These are phyloP conservation scores for Patellifolia procumbens DNA, from an alignment of 179 eudicot species.

Conservation along the genomic window DNA sequence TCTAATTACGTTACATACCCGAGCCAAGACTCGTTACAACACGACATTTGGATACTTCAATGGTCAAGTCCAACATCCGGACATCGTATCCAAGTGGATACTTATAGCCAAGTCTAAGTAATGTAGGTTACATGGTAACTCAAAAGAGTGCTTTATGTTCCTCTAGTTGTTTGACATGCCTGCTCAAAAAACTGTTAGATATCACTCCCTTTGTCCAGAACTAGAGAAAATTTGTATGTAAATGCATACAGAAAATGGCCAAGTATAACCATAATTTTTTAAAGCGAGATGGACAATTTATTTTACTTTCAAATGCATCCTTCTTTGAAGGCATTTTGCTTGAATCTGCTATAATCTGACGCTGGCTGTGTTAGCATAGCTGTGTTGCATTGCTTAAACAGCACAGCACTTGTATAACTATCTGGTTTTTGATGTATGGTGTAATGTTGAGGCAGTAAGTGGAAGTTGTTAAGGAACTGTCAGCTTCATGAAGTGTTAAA, in stretches of 20 bases:
- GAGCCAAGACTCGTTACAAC: no score
- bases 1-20: no score
- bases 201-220: no score
- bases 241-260: neutral
- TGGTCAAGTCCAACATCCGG: no score
- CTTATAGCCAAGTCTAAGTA: no score
- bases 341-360: no score
- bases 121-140: neutral
- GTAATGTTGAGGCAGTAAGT: neutral
- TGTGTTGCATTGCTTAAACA: neutral
- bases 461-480: neutral
- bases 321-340: neutral
- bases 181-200: no score
- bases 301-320: neutral
- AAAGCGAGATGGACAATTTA: neutral
- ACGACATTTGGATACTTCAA: no score
- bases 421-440: neutral
- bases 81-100: no score
- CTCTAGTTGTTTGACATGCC: neutral
- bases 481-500: neutral
- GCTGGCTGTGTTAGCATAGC: no score
- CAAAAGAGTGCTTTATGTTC: neutral
- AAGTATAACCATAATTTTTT: neutral
- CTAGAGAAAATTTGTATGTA: neutral
- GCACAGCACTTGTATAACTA: neutral